Percentiles rank a stretch among this genome's conserved stretches.
Evolutionary conservation across 345 rosid genomes (phyloP).

Genomic region (Lepidium didymum): DNA sequence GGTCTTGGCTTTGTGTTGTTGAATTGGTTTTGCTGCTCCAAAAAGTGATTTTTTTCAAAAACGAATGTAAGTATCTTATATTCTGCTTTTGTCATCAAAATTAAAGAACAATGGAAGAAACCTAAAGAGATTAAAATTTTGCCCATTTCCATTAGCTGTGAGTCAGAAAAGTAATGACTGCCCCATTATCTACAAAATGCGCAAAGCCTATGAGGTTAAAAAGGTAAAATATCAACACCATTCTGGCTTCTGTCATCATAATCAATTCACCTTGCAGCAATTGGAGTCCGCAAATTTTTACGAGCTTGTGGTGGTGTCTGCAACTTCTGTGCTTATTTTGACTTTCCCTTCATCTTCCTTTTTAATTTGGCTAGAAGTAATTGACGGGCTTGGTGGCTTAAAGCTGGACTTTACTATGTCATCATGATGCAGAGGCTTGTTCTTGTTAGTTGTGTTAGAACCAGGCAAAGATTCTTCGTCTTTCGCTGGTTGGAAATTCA

Average conservation of each 20-base stretch:
- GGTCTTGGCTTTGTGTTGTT: conserved; percentile 5
- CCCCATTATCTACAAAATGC: conserved; percentile 10
- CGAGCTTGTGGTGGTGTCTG: conserved; percentile 2
- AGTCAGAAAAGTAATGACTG: conserved; percentile 7
- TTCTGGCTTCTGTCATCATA: neutral
- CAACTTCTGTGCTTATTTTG: neutral
- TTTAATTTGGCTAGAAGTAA: conserved; percentile 20
- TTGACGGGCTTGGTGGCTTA: conserved; percentile 32
- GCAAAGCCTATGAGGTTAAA: conserved; percentile 12
- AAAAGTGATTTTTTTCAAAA: neutral
- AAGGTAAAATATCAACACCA: neutral
- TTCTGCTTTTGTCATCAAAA: neutral
- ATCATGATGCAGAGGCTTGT: conserved; percentile 36
- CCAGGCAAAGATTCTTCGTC: conserved; percentile 70
- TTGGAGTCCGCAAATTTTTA: neutral
- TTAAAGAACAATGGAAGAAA: neutral
- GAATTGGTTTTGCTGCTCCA: neutral
- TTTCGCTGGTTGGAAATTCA: conserved; percentile 85
- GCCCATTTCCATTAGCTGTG: conserved; percentile 1
- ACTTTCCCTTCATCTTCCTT: conserved; percentile 17
- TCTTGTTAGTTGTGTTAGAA: conserved; percentile 40
- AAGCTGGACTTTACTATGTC: conserved; percentile 27
- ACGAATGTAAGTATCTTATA: neutral
- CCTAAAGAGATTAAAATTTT: neutral
- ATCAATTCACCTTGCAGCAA: conserved; percentile 14